A percentile compares a stretch with the other conserved stretches of the same genome.
phyloP scores from a whole-genome alignment of 2,329 filamentous ascomycete genomes.

The Fusarium sp. region DNA sequence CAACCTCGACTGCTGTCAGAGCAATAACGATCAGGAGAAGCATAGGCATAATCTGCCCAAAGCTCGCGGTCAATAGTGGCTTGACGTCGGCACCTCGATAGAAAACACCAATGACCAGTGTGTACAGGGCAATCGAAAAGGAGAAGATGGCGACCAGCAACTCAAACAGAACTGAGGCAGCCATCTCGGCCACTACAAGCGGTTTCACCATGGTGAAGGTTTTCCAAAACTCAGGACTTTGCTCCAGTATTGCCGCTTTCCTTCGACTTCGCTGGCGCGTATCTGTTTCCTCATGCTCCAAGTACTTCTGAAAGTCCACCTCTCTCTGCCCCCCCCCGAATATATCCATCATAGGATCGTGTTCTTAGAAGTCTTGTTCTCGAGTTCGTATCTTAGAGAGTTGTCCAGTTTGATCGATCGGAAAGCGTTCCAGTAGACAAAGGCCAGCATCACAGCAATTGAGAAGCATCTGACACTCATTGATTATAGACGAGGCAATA shows the following conservation, averaged over 20 bases:
- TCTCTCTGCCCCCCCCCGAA: neutral
- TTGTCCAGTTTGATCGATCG: conserved; percentile 10
- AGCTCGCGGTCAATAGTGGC: neutral
- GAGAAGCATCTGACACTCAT: neutral
- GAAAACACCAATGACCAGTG: conserved; percentile 1
- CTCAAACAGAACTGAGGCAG: conserved; percentile 15
- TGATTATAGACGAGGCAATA: neutral
- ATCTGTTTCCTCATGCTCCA: neutral
- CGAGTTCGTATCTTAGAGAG: neutral
- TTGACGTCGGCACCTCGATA: neutral
- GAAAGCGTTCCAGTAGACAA: conserved; percentile 26
- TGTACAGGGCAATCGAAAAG: conserved; percentile 6
- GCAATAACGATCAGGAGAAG: conserved; percentile 20
- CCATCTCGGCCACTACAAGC: conserved; percentile 5
- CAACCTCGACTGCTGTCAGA: conserved; percentile 21
- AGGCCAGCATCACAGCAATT: conserved; percentile 2
- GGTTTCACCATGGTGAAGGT: neutral
- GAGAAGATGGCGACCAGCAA: conserved; percentile 4
- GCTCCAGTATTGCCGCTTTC: neutral
- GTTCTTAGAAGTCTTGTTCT: neutral
- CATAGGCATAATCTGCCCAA: conserved; percentile 31
- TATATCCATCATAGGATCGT: conserved; percentile 1
- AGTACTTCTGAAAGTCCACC: conserved; percentile 1
- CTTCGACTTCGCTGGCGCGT: neutral
- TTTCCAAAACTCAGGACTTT: neutral